Base-by-base conservation (phyloP, 2,329 filamentous ascomycete genomes). In the Macrophomina tecta region DNA sequence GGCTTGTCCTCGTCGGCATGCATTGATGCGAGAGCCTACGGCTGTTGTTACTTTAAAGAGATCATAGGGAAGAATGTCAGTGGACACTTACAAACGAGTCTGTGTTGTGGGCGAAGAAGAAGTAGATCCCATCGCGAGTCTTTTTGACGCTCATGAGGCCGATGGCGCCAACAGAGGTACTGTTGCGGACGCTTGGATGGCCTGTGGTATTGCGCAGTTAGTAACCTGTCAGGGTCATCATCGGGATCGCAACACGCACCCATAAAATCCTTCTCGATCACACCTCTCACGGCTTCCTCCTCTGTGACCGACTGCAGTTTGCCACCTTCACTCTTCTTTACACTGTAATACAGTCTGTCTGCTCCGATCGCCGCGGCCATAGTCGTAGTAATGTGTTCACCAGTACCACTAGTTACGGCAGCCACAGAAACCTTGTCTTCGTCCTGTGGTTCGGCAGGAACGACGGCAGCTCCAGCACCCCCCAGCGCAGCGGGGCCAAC, bases 61-160 rank as follows among this genome's bases (percentile, higher is more conserved):
- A 30, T 40, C 40, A 28, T 62, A 32, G 14, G 62, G 40, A 5
- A 16, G 11, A 38, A 23, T 34, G 7, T 46, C 6, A 36, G 46
- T 30, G 23, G 36, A 8, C 14, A 74, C 82, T 76, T 74, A 85
- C 87, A 74, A 91, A 90, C 1, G 88, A 90, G 76, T 98, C 94
- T 0, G 95, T 99, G 75, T 98, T 99, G 83, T 99, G 95, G 1
- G 91, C 94, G 81, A 97, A 99, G 78, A 94, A 94, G 62, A 99
- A 86, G 75, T 91, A 93, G 70, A 92, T 88, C 1, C 93, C 93
- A 28, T 87, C 84, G 12, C 82, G 83, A 0, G 87, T 90, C 82
- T 93, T 95, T 82, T 98, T 98, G 73, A 97, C 91, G 0, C 89
- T 89, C 82, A 99, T 89, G 67, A 97, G 87, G 2, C 95, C 95